phyloP scores from a whole-genome alignment of 108 stramenopile species.

The Discostella pseudostelligera region DNA sequence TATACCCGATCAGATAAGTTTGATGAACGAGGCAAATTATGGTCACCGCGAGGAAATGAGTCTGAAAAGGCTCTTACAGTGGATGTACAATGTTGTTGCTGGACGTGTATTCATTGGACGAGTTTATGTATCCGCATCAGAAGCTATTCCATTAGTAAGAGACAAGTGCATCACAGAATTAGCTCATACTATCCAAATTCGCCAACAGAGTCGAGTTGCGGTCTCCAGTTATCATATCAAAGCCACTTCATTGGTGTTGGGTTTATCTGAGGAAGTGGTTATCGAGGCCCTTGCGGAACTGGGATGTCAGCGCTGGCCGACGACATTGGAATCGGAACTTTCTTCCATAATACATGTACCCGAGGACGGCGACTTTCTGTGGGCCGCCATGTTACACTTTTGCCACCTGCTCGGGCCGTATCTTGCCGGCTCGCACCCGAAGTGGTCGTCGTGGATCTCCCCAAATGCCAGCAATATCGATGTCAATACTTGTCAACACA shows the following conservation, averaged over 20 bases:
- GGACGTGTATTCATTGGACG: conserved; percentile 68
- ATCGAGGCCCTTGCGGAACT: conserved; percentile 47
- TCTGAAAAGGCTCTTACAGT: conserved; percentile 22
- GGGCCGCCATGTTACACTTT: conserved; percentile 66
- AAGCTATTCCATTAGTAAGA: conserved; percentile 37
- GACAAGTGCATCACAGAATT: conserved; percentile 26
- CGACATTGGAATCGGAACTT: background rate
- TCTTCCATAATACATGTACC: conserved; percentile 12
- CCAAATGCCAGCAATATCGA: conserved; percentile 1
- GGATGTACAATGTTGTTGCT: conserved; percentile 35
- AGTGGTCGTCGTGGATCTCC: conserved; percentile 69
- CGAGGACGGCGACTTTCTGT: conserved; percentile 33
- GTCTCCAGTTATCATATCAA: conserved; percentile 67
- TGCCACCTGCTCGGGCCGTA: conserved; percentile 64
- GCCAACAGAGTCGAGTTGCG: conserved; percentile 53
- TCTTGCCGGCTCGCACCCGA: conserved; percentile 41
- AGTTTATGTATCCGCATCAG: conserved; percentile 69
- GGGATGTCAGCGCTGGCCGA: conserved; percentile 47
- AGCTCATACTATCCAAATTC: conserved; percentile 51
- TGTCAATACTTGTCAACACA: conserved; percentile 2
- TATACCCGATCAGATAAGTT: conserved; percentile 69
- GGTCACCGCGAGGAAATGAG: conserved; percentile 21
- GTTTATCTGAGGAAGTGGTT: conserved; percentile 36
- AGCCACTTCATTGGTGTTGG: conserved; percentile 52
- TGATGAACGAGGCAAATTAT: conserved; percentile 55